phyloP scores from a whole-genome alignment of 2,329 filamentous ascomycete genomes.

The Alternaria solani region DNA sequence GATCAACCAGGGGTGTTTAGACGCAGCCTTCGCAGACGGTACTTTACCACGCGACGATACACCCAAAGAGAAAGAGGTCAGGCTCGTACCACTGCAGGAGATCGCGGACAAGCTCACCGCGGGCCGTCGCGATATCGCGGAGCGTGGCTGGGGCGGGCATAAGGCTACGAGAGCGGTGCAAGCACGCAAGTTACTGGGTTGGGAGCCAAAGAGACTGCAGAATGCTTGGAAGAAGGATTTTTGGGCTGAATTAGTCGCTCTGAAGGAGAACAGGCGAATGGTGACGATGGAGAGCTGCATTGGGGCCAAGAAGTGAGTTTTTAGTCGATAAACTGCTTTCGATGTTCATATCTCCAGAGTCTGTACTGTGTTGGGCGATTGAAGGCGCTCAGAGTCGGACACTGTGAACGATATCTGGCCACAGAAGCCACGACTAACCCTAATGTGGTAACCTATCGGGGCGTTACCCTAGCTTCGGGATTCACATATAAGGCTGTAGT shows the following conservation, averaged over 20 bases:
- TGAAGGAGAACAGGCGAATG: constrained; percentile 19
- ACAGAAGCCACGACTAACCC: not conserved
- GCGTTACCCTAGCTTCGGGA: not conserved
- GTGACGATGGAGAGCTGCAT: constrained; percentile 21
- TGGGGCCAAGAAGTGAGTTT: constrained; percentile 4
- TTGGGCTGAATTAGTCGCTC: constrained; percentile 23
- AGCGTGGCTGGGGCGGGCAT: constrained; percentile 24
- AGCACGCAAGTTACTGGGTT: constrained; percentile 20
- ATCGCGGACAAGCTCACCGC: constrained; percentile 24
- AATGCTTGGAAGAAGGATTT: constrained; percentile 26
- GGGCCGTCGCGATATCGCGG: constrained; percentile 20
- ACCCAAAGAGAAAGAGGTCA: constrained; percentile 24
- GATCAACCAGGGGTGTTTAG: constrained; percentile 20
- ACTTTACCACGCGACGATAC: constrained; percentile 22
- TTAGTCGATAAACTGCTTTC: not conserved
- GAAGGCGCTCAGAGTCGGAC: not conserved
- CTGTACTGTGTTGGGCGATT: not conserved
- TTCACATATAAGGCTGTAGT: not conserved
- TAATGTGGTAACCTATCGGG: not conserved
- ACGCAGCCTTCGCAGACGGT: constrained; percentile 26
- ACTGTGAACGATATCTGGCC: not conserved
- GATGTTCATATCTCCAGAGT: not conserved
- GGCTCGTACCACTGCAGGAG: constrained; percentile 16
- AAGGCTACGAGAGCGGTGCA: constrained; percentile 23
- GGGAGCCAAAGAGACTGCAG: constrained; percentile 20